Conservation (phyloP, 371 early-diverging fungal genomes). For the Zancudomyces culisetae region DNA sequence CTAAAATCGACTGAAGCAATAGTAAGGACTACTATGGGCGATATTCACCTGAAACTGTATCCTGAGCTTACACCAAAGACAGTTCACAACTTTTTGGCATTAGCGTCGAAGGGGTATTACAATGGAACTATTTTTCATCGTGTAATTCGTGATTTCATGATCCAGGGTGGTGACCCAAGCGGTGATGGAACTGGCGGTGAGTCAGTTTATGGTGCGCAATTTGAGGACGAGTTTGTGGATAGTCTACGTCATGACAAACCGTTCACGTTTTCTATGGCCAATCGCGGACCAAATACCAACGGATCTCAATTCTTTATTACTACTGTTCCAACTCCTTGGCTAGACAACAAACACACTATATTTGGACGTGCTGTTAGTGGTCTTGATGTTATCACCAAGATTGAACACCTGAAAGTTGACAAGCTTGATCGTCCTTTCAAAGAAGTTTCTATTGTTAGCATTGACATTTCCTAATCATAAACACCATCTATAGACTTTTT, state of each 20-base stretch:
- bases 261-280: constrained; percentile 94
- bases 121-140: constrained; percentile 78
- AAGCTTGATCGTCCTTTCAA: constrained; percentile 63
- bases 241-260: constrained; percentile 61
- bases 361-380: constrained; percentile 62
- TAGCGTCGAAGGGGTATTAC: constrained; percentile 78
- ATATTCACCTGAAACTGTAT: constrained; percentile 64
- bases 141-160: constrained; percentile 76
- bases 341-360: constrained; percentile 94
- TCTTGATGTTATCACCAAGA: constrained; percentile 82
- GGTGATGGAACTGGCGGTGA: constrained; percentile 82
- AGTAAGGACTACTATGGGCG: constrained; percentile 81
- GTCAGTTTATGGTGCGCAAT: constrained; percentile 71
- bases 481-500: not conserved
- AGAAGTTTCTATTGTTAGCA: constrained; percentile 17
- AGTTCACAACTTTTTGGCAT: constrained; percentile 83
- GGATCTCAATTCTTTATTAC: constrained; percentile 45
- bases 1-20: constrained; percentile 48
- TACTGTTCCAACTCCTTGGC: constrained; percentile 71
- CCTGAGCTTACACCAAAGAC: constrained; percentile 66
- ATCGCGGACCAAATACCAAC: constrained; percentile 85
- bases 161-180: constrained; percentile 80
- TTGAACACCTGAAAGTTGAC: constrained; percentile 79
- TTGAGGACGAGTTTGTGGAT: constrained; percentile 79
- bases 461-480: constrained; percentile 3